Conservation (phyloP, 2,329 filamentous ascomycete genomes). For the Plectosphaerella cucumerina region DNA sequence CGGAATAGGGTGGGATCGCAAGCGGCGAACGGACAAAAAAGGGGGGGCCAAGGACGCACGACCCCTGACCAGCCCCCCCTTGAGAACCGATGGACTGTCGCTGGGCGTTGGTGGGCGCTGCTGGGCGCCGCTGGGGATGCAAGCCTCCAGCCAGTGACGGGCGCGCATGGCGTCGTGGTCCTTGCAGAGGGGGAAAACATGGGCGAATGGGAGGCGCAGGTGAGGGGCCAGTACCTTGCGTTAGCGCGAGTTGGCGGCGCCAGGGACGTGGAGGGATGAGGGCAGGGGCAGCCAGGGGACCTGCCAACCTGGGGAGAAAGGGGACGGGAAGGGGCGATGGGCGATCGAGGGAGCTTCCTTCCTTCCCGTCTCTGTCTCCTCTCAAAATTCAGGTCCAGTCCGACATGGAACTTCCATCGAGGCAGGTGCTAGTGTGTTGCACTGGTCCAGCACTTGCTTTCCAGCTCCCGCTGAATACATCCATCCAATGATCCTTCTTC, state of each 20-base stretch:
- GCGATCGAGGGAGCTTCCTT: neutral
- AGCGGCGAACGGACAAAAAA: slow-evolving; percentile 10
- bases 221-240: slow-evolving; percentile 1
- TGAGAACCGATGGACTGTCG: neutral
- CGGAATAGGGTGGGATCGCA: slow-evolving; percentile 9
- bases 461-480: too few species aligned
- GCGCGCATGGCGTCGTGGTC: slow-evolving; percentile 1
- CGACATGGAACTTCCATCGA: too few species aligned
- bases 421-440: too few species aligned
- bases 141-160: neutral
- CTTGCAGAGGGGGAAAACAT: neutral
- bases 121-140: neutral
- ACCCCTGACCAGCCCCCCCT: slow-evolving; percentile 2
- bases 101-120: too few species aligned
- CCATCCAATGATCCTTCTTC: too few species aligned
- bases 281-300: slow-evolving; percentile 3
- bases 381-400: neutral
- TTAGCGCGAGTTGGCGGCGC: neutral
- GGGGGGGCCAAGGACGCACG: slow-evolving; percentile 3
- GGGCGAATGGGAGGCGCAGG: neutral
- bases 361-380: neutral
- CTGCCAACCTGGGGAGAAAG: too few species aligned
- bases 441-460: too few species aligned
- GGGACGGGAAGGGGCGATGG: too few species aligned
- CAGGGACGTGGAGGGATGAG: slow-evolving; percentile 6